Percentiles rank a stretch among this genome's conserved stretches.
Conservation (phyloP, 2,329 filamentous ascomycete genomes). For the Calonectria multiphialidica region DNA sequence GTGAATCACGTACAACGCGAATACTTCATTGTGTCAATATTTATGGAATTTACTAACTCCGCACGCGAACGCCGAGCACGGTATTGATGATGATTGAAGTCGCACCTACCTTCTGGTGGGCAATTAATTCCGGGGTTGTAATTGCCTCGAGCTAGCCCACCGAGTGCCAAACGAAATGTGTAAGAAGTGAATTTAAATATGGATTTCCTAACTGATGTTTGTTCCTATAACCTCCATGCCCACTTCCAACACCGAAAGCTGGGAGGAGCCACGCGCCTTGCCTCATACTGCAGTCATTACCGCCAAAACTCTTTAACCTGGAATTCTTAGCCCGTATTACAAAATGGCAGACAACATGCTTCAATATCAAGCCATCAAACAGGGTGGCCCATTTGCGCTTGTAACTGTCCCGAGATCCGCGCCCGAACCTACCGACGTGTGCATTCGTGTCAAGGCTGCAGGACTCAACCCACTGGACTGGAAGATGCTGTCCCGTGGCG, state of each 20-base stretch:
- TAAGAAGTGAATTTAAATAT: not conserved
- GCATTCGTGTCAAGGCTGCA: slow-evolving; percentile 35
- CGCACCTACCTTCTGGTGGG: not conserved
- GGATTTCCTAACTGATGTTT: not conserved
- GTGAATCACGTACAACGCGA: not conserved
- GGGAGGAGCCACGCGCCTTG: not conserved
- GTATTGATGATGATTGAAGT: not conserved
- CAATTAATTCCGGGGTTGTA: not conserved
- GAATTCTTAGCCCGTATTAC: not conserved
- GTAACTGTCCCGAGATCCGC: slow-evolving; percentile 27
- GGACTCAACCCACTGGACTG: slow-evolving; percentile 39
- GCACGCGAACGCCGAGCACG: not conserved
- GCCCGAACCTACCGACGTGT: slow-evolving; percentile 29
- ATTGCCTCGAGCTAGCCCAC: not conserved
- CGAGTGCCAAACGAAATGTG: not conserved
- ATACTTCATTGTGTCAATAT: not conserved
- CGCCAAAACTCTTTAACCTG: not conserved
- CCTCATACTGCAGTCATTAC: not conserved
- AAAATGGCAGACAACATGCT: slow-evolving; percentile 27
- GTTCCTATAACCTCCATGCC: not conserved
- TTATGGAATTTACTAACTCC: slow-evolving; percentile 22
- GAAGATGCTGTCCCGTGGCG: slow-evolving; percentile 33
- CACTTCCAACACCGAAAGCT: not conserved
- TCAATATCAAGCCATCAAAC: slow-evolving; percentile 30
- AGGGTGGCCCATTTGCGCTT: slow-evolving; percentile 33